Conservation (phyloP, 2,329 filamentous ascomycete genomes). For the Venturia asperata region DNA sequence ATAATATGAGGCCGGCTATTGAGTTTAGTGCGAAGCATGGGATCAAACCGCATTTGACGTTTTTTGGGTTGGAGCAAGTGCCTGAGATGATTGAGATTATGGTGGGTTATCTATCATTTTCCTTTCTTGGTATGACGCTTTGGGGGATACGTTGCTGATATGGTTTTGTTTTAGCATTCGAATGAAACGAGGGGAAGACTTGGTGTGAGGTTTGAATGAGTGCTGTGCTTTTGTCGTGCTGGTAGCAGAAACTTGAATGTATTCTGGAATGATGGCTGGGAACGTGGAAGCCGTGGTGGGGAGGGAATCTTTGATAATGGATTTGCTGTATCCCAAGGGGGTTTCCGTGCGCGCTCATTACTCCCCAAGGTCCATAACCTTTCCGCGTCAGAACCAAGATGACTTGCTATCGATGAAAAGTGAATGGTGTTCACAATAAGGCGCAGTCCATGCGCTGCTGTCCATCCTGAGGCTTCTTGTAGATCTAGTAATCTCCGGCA, state of each 20-base stretch:
- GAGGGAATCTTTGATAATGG: too few relatives aligned
- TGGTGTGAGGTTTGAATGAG: constrained; percentile 19
- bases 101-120: constrained; percentile 21
- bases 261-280: not conserved
- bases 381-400: too few relatives aligned
- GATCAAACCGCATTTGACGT: constrained; percentile 28
- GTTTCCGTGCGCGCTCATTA: too few relatives aligned
- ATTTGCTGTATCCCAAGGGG: too few relatives aligned
- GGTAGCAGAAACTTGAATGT: too few relatives aligned
- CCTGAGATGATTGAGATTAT: constrained; percentile 33
- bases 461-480: too few relatives aligned
- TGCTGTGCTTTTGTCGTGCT: not conserved
- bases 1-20: constrained; percentile 31
- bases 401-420: too few relatives aligned
- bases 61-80: constrained; percentile 29
- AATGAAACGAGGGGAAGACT: constrained; percentile 17
- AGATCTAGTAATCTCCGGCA: too few relatives aligned
- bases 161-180: constrained; percentile 9
- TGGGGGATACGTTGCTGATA: not conserved
- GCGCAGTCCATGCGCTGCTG: too few relatives aligned
- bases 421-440: too few relatives aligned
- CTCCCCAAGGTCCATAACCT: too few relatives aligned
- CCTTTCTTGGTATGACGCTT: not conserved
- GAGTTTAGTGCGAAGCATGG: constrained; percentile 31
- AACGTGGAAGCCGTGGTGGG: too few relatives aligned